These are phyloP conservation scores for Massariosphaeria phaeospora DNA, from an alignment of 495 filamentous ascomycete genomes.

Conservation along the genomic window DNA sequence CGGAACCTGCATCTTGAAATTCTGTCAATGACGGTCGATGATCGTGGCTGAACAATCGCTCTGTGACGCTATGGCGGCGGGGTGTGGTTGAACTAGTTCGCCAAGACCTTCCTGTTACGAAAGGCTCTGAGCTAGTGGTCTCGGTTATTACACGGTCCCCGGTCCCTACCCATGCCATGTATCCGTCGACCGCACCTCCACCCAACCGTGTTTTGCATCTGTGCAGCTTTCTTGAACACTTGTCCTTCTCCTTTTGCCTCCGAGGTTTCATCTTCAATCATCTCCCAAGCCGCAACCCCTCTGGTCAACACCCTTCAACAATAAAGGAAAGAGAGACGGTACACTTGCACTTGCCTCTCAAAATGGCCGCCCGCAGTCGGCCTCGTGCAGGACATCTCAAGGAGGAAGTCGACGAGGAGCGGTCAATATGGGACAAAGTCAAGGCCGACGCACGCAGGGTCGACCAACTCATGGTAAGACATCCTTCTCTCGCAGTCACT, in stretches of 20 bases:
- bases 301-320: not conserved
- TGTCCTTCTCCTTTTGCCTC: not conserved
- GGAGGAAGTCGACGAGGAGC: slow-evolving; percentile 56
- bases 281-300: not conserved
- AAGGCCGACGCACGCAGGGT: slow-evolving; percentile 49
- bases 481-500: not conserved
- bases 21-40: not conserved
- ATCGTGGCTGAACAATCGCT: not conserved
- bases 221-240: not conserved
- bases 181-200: too few relatives aligned
- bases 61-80: too few relatives aligned
- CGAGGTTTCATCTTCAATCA: not conserved
- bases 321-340: not conserved
- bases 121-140: too few relatives aligned
- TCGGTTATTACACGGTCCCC: too few relatives aligned
- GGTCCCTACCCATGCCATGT: too few relatives aligned
- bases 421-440: slow-evolving; percentile 60
- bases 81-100: not conserved
- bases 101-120: too few relatives aligned
- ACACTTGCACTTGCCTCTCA: not conserved
- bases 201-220: not conserved
- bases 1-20: slow-evolving; percentile 66
- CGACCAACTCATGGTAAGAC: slow-evolving; percentile 37
- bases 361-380: slow-evolving; percentile 45
- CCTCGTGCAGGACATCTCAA: slow-evolving; percentile 41